phyloP scores from a whole-genome alignment of 2,329 filamentous ascomycete species.

The Pseudogymnoascus sp. region DNA sequence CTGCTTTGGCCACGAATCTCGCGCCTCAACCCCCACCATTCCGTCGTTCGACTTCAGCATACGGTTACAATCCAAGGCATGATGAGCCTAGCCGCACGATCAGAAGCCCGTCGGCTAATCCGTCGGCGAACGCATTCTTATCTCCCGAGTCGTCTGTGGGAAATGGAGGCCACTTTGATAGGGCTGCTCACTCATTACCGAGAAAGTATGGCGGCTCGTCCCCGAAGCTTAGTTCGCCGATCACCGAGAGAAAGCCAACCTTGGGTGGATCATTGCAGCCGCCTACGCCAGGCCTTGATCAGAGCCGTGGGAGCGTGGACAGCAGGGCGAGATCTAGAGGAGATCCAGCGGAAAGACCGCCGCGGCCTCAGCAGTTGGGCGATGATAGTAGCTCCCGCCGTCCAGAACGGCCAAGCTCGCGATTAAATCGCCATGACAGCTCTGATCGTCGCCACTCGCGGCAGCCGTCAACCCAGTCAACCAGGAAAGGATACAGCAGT shows the following conservation, averaged over 20 bases:
- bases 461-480: constrained; percentile 17
- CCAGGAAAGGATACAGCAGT: constrained; percentile 1
- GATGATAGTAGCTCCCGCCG: constrained; percentile 18
- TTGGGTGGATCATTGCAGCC: constrained; percentile 11
- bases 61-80: constrained; percentile 15
- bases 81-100: constrained; percentile 14
- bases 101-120: neutral
- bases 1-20: constrained; percentile 26
- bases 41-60: constrained; percentile 24
- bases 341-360: constrained; percentile 20
- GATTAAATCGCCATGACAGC: constrained; percentile 13
- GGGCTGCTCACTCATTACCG: neutral
- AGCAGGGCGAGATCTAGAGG: constrained; percentile 14
- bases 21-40: constrained; percentile 24
- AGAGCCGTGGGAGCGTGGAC: constrained; percentile 17
- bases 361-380: constrained; percentile 19
- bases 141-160: neutral
- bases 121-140: neutral
- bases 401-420: constrained; percentile 17
- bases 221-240: neutral
- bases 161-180: neutral
- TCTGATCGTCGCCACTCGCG: constrained; percentile 17
- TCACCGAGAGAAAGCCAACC: neutral
- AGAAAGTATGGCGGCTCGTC: neutral
- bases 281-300: constrained; percentile 16